Base-by-base conservation (phyloP, 139 green algal species). In the Coelastrella sp. region DNA sequence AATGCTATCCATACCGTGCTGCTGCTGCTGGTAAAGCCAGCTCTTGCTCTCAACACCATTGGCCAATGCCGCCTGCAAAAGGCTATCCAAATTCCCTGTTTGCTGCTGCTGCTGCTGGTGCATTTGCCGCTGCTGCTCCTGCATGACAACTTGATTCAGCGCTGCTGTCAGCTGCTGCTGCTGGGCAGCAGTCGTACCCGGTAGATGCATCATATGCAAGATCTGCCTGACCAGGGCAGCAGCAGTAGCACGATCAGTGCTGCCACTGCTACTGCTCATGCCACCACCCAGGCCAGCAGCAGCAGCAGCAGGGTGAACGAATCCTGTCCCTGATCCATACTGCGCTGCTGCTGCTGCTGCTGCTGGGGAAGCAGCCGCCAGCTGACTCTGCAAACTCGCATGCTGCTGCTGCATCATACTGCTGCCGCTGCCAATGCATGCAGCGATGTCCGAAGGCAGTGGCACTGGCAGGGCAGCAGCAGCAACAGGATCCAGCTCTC, bases 381-480 rank as follows among this genome's bases (percentile, higher is more conserved):
- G 32, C 32, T 47, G 32, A 47, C 32, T 47, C 32, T 47, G 32
- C 32, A 47, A 47, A 47, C 32, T 47, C 32, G 54, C 54, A 8
- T 8, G 8, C 77, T 61, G 32, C 77, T 83, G 77, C 77, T 83
- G 77, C 74, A 22, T 2, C 47, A 57, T 57, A 58, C 58, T 57
- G 79, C 81, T 87, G 80, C 80, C 60, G 59, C 59, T 86, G 59
- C 80, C 32, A 11, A 68, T 17, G 20, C 74, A 23, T 66, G 77
- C 77, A 58, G 77, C 32, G 7, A 64, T 65, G 5, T 61, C 47
- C 11, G 77, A 10, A 0, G 77, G 77, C 47, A 87, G 32, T 14
- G 81, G 64, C 17, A 87, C 81, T 14, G 81, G 81, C 81, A 87
- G 23, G 2, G 81, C 81, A 64, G 81, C 81, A 78, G 81, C 81